Evolutionary conservation across 352 stramenopile genomes (phyloP).

Genomic region (Pythium plurisporium): DNA sequence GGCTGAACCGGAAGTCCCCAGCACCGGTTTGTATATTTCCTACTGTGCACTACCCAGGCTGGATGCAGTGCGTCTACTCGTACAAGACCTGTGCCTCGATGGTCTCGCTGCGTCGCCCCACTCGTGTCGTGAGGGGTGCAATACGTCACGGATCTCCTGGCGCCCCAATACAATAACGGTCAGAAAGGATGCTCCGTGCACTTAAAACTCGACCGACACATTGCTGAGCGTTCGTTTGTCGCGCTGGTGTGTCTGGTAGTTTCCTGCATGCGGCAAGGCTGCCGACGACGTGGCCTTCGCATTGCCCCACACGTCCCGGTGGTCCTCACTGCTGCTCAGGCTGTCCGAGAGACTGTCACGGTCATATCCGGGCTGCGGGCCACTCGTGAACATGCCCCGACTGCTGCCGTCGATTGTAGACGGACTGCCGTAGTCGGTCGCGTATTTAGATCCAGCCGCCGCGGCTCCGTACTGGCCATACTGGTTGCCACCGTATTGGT

Average conservation of each 20-base stretch:
- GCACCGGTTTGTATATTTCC: background rate
- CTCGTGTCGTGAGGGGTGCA: no score
- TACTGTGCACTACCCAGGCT: background rate
- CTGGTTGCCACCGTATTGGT: constrained; percentile 25
- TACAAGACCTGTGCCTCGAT: background rate
- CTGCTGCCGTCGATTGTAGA: constrained; percentile 33
- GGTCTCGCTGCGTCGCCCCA: no score
- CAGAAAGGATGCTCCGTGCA: background rate
- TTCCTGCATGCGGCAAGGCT: background rate
- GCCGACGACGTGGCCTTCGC: background rate
- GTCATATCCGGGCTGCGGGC: constrained; percentile 2
- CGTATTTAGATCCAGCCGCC: constrained; percentile 7
- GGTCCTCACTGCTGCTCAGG: constrained; percentile 15
- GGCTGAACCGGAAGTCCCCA: background rate
- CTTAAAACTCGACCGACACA: constrained; percentile 25
- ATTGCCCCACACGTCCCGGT: constrained; percentile 19
- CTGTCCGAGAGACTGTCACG: constrained; percentile 11
- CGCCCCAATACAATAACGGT: constrained; percentile 1
- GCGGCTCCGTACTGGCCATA: constrained; percentile 7
- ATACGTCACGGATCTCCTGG: no score
- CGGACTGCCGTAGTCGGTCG: constrained; percentile 45
- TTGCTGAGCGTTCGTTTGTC: constrained; percentile 23
- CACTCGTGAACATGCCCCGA: constrained; percentile 9
- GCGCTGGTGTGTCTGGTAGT: constrained; percentile 5
- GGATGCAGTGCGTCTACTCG: background rate